Conservation (phyloP, 352 stramenopile species). For the Saprolegnia diclina region DNA sequence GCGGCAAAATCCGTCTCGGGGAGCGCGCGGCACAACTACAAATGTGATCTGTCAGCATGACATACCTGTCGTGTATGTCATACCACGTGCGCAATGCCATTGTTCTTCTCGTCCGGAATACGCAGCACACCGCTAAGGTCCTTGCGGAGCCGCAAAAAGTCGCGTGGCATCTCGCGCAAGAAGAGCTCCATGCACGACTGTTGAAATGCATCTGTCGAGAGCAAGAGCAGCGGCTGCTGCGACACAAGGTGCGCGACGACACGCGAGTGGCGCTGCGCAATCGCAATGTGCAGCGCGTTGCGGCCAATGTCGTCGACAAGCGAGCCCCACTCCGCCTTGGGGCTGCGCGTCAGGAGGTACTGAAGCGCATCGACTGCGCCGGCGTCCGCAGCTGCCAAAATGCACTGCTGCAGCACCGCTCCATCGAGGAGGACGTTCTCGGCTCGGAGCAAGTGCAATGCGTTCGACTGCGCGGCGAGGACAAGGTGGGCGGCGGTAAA, state of each 20-base stretch:
- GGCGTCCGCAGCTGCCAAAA: background rate
- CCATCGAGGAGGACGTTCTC: background rate
- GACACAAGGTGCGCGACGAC: background rate
- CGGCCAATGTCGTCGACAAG: constrained; percentile 1
- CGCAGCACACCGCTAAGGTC: too few species aligned
- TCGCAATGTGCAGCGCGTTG: constrained; percentile 17
- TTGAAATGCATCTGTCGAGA: background rate
- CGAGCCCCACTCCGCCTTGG: background rate
- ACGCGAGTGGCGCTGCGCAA: background rate
- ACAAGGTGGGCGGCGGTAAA: background rate
- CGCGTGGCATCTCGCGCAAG: background rate
- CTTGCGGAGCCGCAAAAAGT: background rate
- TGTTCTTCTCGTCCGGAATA: background rate
- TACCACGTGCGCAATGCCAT: constrained; percentile 7
- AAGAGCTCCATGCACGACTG: background rate
- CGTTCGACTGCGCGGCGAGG: background rate
- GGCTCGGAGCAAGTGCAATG: background rate
- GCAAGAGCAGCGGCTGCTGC: background rate
- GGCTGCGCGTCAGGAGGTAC: background rate
- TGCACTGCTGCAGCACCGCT: background rate
- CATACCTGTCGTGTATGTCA: background rate
- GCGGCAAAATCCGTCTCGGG: constrained; percentile 6
- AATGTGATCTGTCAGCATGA: background rate
- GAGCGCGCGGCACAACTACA: background rate
- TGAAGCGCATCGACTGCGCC: constrained; percentile 6